These are phyloP conservation scores for Mycena latifolia DNA, from an alignment of 768 basidiomycete genomes.

Conservation along the genomic window DNA sequence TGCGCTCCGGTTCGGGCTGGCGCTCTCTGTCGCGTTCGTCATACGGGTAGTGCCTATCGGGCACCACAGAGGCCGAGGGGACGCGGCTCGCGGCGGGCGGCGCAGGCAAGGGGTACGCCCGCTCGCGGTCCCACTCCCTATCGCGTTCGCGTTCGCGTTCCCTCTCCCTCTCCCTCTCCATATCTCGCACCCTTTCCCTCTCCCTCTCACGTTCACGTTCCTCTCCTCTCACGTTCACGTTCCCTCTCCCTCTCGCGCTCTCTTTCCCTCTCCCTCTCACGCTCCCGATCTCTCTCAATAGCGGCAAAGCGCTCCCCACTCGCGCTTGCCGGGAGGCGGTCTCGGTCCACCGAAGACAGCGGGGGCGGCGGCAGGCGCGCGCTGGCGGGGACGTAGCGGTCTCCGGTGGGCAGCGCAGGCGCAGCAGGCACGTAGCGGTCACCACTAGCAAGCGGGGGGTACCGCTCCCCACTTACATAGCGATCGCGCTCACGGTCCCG, in stretches of 20 bases:
- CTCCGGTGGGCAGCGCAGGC: constrained; percentile 18
- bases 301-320: constrained; percentile 21
- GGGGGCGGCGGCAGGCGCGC: neutral
- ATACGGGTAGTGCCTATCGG: constrained; percentile 25
- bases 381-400: constrained; percentile 12
- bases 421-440: constrained; percentile 26
- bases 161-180: too few species aligned
- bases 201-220: constrained; percentile 25
- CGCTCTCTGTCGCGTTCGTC: constrained; percentile 24
- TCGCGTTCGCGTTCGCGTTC: too few species aligned
- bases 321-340: constrained; percentile 12
- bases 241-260: constrained; percentile 15
- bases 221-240: too few species aligned
- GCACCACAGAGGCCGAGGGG: constrained; percentile 7
- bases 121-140: too few species aligned
- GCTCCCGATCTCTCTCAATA: constrained; percentile 27
- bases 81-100: neutral
- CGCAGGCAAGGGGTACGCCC: constrained; percentile 2
- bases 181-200: neutral
- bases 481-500: constrained; percentile 1
- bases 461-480: neutral
- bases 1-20: constrained; percentile 24
- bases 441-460: neutral
- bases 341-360: constrained; percentile 9
- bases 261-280: constrained; percentile 25